Conservation (phyloP, 345 rosid species). For the Acer saccharum region DNA sequence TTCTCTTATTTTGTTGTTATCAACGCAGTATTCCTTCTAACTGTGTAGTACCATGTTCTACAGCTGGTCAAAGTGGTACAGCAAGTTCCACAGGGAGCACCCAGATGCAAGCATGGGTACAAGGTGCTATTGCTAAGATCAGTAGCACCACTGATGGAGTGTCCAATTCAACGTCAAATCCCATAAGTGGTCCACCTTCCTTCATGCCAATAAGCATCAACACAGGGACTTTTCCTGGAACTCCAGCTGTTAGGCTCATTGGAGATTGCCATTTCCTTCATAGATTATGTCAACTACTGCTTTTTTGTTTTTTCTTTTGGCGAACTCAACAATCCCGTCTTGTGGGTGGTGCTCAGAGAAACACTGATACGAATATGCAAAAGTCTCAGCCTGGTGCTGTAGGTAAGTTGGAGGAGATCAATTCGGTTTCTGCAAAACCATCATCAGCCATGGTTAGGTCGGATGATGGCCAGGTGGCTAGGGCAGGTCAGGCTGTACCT, state of each 20-base stretch:
- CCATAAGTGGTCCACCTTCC: conserved; percentile 80
- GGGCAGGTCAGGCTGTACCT: conserved; percentile 62
- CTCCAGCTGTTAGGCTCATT: conserved; percentile 99
- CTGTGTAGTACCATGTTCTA: conserved; percentile 20
- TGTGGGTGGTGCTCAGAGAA: conserved; percentile 54
- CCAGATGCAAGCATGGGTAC: conserved; percentile 99
- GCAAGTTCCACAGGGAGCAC: conserved; percentile 89
- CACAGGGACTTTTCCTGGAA: conserved; percentile 99
- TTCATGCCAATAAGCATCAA: conserved; percentile 98
- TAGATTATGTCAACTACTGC: conserved; percentile 93
- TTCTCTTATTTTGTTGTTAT: neutral
- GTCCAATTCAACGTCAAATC: conserved; percentile 59
- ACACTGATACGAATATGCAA: conserved; percentile 64
- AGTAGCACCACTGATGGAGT: conserved; percentile 83
- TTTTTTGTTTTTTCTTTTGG: conserved; percentile 92
- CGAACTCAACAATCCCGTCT: conserved; percentile 64
- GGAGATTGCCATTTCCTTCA: conserved; percentile 99
- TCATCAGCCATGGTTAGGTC: conserved; percentile 52
- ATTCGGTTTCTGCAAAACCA: conserved; percentile 61
- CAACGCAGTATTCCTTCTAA: neutral
- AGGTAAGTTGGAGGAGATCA: conserved; percentile 81
- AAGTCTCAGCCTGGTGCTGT: conserved; percentile 74
- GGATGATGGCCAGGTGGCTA: conserved; percentile 74
- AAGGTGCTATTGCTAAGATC: conserved; percentile 97
- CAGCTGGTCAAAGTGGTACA: conserved; percentile 80